phyloP scores from a whole-genome alignment of 2,329 filamentous ascomycete genomes.

The Beauveria sp. region DNA sequence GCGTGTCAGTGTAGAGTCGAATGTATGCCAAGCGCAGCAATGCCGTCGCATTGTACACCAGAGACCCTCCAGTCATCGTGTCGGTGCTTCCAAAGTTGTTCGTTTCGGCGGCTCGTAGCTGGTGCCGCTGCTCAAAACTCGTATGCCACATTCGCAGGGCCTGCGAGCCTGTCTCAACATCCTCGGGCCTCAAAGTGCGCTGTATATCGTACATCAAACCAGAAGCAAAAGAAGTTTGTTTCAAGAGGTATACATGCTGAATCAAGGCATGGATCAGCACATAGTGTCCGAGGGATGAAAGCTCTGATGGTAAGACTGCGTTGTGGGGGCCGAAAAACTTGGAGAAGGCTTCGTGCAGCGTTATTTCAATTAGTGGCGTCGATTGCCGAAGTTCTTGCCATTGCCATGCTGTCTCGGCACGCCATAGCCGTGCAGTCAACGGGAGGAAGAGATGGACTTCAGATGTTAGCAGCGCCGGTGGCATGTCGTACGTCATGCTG shows the following conservation, averaged over 20 bases:
- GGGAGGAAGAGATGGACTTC: slow-evolving; percentile 50
- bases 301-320: slow-evolving; percentile 39
- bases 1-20: slow-evolving; percentile 57
- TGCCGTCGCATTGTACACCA: slow-evolving; percentile 60
- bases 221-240: slow-evolving; percentile 49
- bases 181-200: slow-evolving; percentile 43
- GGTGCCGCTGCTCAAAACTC: slow-evolving; percentile 49
- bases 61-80: slow-evolving; percentile 46
- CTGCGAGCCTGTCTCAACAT: slow-evolving; percentile 48
- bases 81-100: slow-evolving; percentile 40
- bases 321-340: slow-evolving; percentile 45
- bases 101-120: slow-evolving; percentile 41
- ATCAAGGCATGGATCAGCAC: slow-evolving; percentile 64
- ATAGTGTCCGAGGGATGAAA: slow-evolving; percentile 60
- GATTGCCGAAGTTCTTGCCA: slow-evolving; percentile 51
- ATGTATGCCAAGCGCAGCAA: slow-evolving; percentile 55
- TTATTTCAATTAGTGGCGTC: slow-evolving; percentile 42
- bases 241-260: slow-evolving; percentile 64
- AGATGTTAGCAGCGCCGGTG: slow-evolving; percentile 49
- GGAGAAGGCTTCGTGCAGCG: slow-evolving; percentile 49
- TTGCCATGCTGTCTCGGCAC: slow-evolving; percentile 48
- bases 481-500: slow-evolving; percentile 54
- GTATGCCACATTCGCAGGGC: slow-evolving; percentile 51
- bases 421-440: slow-evolving; percentile 48
- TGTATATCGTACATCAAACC: slow-evolving; percentile 42